Percentiles rank a stretch among this genome's conserved stretches.
Evolutionary conservation across 306 rosid genomes (phyloP).

Genomic region (Mimosa pudica): DNA sequence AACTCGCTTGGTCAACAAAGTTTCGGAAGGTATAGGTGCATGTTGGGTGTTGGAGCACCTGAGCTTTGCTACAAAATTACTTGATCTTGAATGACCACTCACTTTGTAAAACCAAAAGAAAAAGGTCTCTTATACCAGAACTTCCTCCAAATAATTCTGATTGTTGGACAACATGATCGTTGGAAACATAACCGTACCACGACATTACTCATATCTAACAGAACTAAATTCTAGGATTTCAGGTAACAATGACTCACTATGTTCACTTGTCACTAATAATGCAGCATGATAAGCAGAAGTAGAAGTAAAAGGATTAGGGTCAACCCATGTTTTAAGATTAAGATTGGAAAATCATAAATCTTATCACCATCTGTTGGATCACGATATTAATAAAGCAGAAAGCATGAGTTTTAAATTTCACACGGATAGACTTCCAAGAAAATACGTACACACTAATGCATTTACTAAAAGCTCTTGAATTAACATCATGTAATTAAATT

Average conservation of each 20-base stretch:
- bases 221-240: constrained; percentile 3
- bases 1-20: too few relatives aligned
- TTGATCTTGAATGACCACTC: too few relatives aligned
- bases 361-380: neutral
- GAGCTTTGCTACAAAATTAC: too few relatives aligned
- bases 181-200: constrained; percentile 17
- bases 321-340: neutral
- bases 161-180: constrained; percentile 1
- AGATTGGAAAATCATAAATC: neutral
- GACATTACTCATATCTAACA: constrained; percentile 2
- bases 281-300: neutral
- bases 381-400: constrained; percentile 3
- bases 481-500: neutral
- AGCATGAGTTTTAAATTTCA: neutral
- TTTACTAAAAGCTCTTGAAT: neutral
- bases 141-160: constrained; percentile 17
- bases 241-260: neutral
- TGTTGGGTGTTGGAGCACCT: too few relatives aligned
- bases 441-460: neutral
- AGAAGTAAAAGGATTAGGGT: neutral
- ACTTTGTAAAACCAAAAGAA: too few relatives aligned
- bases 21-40: too few relatives aligned
- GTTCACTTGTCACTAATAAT: neutral
- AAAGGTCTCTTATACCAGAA: neutral
- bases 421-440: neutral